Conservation (phyloP, 164 flowering plant species). For the Vitis riparia region DNA sequence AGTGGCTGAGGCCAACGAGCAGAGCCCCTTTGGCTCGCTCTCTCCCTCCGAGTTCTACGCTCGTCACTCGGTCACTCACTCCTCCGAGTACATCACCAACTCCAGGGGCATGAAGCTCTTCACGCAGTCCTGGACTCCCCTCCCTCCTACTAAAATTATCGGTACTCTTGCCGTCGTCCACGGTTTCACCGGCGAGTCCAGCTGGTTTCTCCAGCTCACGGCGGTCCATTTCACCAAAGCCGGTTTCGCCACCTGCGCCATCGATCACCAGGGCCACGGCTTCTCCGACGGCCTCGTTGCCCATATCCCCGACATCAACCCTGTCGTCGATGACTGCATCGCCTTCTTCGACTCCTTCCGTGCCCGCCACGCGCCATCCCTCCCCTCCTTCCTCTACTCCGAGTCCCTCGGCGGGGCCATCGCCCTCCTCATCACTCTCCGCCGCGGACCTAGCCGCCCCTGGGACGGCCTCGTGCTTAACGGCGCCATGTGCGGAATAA, state of each 20-base stretch:
- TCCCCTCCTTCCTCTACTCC: conserved; percentile 79
- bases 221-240: conserved; percentile 63
- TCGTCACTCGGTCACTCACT: conserved; percentile 68
- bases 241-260: conserved; percentile 79
- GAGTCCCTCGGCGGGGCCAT: conserved; percentile 98
- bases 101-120: conserved; percentile 73
- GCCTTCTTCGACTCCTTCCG: conserved; percentile 68
- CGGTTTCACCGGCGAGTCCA: conserved; percentile 87
- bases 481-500: conserved; percentile 97
- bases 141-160: conserved; percentile 35
- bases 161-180: conserved; percentile 75
- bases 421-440: conserved; percentile 68
- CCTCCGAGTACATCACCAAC: conserved; percentile 63
- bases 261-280: conserved; percentile 98
- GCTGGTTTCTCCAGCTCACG: conserved; percentile 82
- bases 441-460: conserved; percentile 26
- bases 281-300: conserved; percentile 69
- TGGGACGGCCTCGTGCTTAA: conserved; percentile 80
- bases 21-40: conserved; percentile 68
- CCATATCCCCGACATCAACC: conserved; percentile 87
- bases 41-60: conserved; percentile 65
- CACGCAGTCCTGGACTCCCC: conserved; percentile 90
- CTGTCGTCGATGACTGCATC: conserved; percentile 84
- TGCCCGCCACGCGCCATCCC: conserved; percentile 31
- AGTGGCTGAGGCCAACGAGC: conserved; percentile 64